Percentiles rank a stretch among this genome's conserved stretches.
Evolutionary conservation across 2,329 filamentous ascomycete genomes (phyloP).

Genomic region (Trichoderma semiorbis): DNA sequence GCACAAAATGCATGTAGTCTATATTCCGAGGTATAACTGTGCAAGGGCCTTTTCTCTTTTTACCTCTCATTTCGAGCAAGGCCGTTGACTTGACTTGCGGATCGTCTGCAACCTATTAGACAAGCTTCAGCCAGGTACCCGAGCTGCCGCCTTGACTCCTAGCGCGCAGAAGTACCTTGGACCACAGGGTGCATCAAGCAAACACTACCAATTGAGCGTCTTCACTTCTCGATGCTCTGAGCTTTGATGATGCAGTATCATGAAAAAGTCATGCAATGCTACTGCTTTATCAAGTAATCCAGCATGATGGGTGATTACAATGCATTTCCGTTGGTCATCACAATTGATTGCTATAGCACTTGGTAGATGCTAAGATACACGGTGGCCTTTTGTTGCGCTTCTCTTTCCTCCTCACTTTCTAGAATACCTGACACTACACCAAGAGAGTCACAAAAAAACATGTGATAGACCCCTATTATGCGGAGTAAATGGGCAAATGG

Average conservation of each 20-base stretch:
- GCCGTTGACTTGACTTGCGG: background rate
- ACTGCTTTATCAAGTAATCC: background rate
- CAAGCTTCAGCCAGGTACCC: background rate
- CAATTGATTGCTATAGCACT: background rate
- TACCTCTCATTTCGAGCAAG: background rate
- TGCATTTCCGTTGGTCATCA: background rate
- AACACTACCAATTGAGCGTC: background rate
- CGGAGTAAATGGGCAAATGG: background rate
- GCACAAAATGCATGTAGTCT: background rate
- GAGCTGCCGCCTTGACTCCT: background rate
- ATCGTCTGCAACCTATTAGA: background rate
- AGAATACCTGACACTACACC: background rate
- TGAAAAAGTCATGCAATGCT: background rate
- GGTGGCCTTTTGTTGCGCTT: background rate
- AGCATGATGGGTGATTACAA: background rate
- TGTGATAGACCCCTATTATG: slow-evolving; percentile 12
- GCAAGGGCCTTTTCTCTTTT: background rate
- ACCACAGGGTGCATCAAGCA: background rate
- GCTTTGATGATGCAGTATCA: background rate
- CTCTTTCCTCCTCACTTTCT: background rate
- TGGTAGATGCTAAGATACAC: background rate
- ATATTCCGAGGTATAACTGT: background rate
- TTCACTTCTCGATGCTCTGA: background rate
- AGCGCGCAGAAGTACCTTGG: background rate
- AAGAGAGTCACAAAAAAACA: background rate